Base-by-base conservation (phyloP, 2,329 filamentous ascomycete genomes). In the Neofusicoccum sp. region DNA sequence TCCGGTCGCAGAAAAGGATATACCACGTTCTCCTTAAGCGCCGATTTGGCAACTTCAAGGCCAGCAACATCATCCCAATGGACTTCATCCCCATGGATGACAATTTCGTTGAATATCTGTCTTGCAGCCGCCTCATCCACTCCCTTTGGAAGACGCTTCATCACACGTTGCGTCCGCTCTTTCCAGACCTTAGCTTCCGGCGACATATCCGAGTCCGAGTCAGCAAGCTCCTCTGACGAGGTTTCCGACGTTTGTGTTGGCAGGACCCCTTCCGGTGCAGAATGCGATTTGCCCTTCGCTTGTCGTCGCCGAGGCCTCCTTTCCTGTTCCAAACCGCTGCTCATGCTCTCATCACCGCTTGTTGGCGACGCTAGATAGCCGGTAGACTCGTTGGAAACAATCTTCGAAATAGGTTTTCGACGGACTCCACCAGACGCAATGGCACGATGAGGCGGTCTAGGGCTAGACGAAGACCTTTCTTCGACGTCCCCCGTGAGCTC, bases 1-100 rank as follows among this genome's bases (percentile, higher is more conserved):
- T 99, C 95, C 1, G 95, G 95, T 1, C 95, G 89, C 9, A 99
- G 79, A 72, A 99, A 98, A 0, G 95, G 95, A 69, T 99, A 99
- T 2, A 99, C 93, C 1, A 99, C 95, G 0, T 92, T 92, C 75
- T 99, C 95, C 70, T 96, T 93, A 53, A 99, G 78, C 0, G 95
- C 93, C 60, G 87, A 90, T 72, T 99, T 99, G 34, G 95, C 95
- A 58, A 89, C 84, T 53, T 96, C 90, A 3, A 99, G 79, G 0
- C 95, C 95, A 0, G 95, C 93, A 61, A 99, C 89, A 71, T 99
- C 95, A 49, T 86, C 84, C 95, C 95, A 99, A 68, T 90, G 91
- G 1, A 99, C 95, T 70, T 96, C 90, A 68, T 99, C 95, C 6
- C 95, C 95, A 64, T 93, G 86, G 12, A 98, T 88, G 2, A 99